Percentiles rank a stretch among this genome's conserved stretches.
These are phyloP conservation scores for Paraconiothyrium brasiliense DNA, from an alignment of 2,329 filamentous ascomycete genomes.

Conservation along the genomic window DNA sequence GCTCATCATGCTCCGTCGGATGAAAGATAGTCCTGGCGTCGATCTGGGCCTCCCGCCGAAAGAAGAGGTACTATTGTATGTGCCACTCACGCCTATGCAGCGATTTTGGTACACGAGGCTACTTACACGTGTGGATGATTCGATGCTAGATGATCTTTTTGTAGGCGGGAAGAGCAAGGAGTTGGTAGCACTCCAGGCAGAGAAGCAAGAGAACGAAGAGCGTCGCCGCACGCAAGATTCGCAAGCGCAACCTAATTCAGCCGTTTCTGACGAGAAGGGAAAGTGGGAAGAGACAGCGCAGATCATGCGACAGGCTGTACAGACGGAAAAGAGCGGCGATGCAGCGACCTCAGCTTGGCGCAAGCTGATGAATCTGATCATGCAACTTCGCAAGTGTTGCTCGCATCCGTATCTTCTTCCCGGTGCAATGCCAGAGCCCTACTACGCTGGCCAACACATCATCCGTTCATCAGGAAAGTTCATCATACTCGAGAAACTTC, in stretches of 20 bases:
- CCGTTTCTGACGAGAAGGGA: slow-evolving; percentile 22
- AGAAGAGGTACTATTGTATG: slow-evolving; percentile 65
- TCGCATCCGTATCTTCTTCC: slow-evolving; percentile 64
- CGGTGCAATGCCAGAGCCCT: slow-evolving; percentile 56
- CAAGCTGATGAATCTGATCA: slow-evolving; percentile 64
- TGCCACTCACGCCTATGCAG: slow-evolving; percentile 67
- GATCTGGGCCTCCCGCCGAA: slow-evolving; percentile 66
- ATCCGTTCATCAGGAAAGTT: slow-evolving; percentile 65
- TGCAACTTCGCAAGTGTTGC: slow-evolving; percentile 66
- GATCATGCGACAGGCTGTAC: slow-evolving; percentile 93
- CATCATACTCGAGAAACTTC: slow-evolving; percentile 62
- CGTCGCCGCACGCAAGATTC: slow-evolving; percentile 45
- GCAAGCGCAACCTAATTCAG: slow-evolving; percentile 22
- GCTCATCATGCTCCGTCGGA: slow-evolving; percentile 67
- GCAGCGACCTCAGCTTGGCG: slow-evolving; percentile 54
- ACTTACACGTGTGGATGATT: slow-evolving; percentile 63
- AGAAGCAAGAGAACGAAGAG: slow-evolving; percentile 49
- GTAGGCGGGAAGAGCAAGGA: slow-evolving; percentile 57
- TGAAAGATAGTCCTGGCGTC: slow-evolving; percentile 65
- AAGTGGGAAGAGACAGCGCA: slow-evolving; percentile 77
- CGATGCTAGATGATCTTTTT: slow-evolving; percentile 63
- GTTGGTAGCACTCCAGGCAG: slow-evolving; percentile 48
- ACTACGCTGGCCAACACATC: slow-evolving; percentile 58
- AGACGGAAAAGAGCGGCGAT: slow-evolving; percentile 46
- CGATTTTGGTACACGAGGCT: slow-evolving; percentile 67